Evolutionary conservation across 805 yeast genomes (phyloP), one percentile per base, ranked within the genome.

Genomic region (Candida wancherniae): DNA sequence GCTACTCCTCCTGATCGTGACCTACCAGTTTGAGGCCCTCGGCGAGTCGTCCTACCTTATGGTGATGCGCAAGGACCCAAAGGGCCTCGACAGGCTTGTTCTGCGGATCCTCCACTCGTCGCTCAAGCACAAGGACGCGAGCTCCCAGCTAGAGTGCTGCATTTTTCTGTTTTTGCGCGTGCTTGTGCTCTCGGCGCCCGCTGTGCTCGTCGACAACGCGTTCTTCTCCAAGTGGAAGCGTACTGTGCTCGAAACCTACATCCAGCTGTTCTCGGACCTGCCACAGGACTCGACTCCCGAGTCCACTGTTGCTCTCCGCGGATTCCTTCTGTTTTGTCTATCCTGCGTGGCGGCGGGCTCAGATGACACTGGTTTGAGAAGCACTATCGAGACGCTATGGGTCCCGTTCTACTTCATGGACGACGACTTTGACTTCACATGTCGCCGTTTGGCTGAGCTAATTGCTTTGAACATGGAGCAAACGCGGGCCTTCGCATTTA

Each of bases 51-150:
- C 25, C 7, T 34, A 42, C 21, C 23, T 51, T 28, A 35, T 36
- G 11, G 28, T 23, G 7, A 47, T 47, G 21, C 31, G 37, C 9
- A 15, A 29, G 3, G 54, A 55, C 19, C 42, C 40, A 9, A 40
- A 30, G 3, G 51, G 47, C 25, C 57, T 61, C 29, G 36, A 50
- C 9, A 27, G 30, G 4, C 42, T 68, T 16, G 40, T 63, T 31
- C 40, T 38, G 26, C 40, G 65, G 37, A 31, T 58, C 30, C 35
- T 65, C 17, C 45, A 31, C 16, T 24, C 51, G 2, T 41, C 53
- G 2, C 42, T 56, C 25, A 43, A 38, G 22, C 42, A 29, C 30
- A 24, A 41, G 7, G 40, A 36, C 11, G 28, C 37, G 13, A 47
- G 48, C 29, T 33, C 31, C 16, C 33, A 45, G 21, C 37, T 51